phyloP scores from a whole-genome alignment of 2,329 filamentous ascomycete genomes.

The Parasarocladium wereldwijsianum region DNA sequence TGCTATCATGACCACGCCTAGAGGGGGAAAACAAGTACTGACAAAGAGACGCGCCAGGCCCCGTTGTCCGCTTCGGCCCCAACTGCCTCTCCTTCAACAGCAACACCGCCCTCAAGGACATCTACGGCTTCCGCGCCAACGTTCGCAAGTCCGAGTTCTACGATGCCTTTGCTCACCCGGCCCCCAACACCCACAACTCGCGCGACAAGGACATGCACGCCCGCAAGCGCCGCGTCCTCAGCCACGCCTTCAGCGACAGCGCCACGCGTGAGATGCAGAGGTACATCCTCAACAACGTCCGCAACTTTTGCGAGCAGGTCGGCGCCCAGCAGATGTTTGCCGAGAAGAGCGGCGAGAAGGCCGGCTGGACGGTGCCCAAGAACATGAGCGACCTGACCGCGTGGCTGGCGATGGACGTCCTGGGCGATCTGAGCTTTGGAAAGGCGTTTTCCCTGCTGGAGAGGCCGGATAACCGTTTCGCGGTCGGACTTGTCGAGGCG shows the following conservation, averaged over 20 bases:
- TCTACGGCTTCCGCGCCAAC: conserved; percentile 49
- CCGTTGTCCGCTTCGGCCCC: conserved; percentile 63
- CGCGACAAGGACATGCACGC: conserved; percentile 56
- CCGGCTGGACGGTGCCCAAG: conserved; percentile 42
- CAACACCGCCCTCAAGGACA: conserved; percentile 48
- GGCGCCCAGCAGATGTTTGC: conserved; percentile 25
- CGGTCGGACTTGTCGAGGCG: conserved; percentile 50
- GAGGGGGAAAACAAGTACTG: no score
- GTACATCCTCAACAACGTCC: conserved; percentile 49
- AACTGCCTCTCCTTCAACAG: conserved; percentile 69
- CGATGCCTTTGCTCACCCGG: conserved; percentile 55
- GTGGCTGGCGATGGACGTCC: conserved; percentile 47
- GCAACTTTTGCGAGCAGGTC: conserved; percentile 49
- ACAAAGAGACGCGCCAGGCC: conserved; percentile 18
- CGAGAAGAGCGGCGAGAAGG: conserved; percentile 27
- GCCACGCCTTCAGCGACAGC: conserved; percentile 55
- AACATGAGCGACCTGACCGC: conserved; percentile 51
- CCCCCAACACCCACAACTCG: conserved; percentile 58
- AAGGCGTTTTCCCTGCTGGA: conserved; percentile 50
- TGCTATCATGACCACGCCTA: no score
- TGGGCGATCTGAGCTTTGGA: conserved; percentile 45
- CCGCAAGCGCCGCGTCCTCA: conserved; percentile 55
- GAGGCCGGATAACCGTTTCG: conserved; percentile 45
- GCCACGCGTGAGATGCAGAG: conserved; percentile 55
- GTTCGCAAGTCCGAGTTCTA: conserved; percentile 60